Evolutionary conservation across 805 yeast genomes (phyloP), one percentile per base, ranked within the genome.

Genomic region (Ascoidea tarda): DNA sequence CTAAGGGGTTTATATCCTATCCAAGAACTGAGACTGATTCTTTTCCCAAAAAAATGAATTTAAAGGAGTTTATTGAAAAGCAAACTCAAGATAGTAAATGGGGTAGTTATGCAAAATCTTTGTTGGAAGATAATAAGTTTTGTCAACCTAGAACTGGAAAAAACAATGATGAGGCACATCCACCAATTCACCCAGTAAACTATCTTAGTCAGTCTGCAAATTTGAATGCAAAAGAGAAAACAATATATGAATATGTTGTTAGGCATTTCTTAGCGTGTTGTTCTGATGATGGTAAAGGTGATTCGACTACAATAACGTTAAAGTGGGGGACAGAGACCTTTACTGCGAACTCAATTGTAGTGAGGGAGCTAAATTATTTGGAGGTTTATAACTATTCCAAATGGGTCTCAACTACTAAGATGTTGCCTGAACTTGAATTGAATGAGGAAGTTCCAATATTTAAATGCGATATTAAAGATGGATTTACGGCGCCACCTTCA

Each of bases 11-110:
- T 61, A 72, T 93, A 1, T 89, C 97, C 0, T 93, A 93, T 63
- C 99, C 99, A 3, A 84, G 99, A 72, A 93, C 99, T 0, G 99
- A 93, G 63, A 93, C 99, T 0, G 97, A 93, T 64, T 76, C 69
- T 31, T 95, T 86, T 60, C 96, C 96, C 1, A 66, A 69, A 0
- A 72, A 74, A 1, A 87, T 90, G 85, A 87, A 93, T 61, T 70
- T 93, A 50, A 69, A 69, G 52, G 67, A 68, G 1, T 65, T 88
- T 2, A 73, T 93, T 1, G 69, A 67, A n/a, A 77, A 78, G 32
- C 97, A 89, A 58, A 62, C 66, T 0, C 68, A 66, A 12, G 76
- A 78, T 50, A 54, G 67, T 2, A 64, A 65, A 2, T 91, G 96
- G 96, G 95, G 96, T 0, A 54, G 57, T 0, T 89, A 85, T 62